Evolutionary conservation across 2,329 filamentous ascomycete genomes (phyloP), one percentile per base, ranked within the genome.

Genomic region (Trichothecium roseum): DNA sequence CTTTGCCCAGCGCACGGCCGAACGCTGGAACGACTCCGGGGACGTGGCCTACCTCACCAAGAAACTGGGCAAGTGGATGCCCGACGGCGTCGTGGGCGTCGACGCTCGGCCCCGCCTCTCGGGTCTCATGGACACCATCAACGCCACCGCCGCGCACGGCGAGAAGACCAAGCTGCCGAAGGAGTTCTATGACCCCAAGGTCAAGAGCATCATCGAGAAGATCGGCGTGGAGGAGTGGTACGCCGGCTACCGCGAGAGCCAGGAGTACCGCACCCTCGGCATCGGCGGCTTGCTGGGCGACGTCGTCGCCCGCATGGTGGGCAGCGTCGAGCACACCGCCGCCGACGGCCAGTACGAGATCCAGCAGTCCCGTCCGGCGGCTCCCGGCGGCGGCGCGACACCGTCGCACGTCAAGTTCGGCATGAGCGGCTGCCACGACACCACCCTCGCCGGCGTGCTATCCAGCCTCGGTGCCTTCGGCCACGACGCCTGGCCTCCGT

Each of bases 201-300:
- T 72, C 4, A 69, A 76, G 34, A 66, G 68, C 4, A 81, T 87
- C 41, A 74, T 91, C 38, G 66, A 79, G 38, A 82, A 77, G 54
- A 80, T 95, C 39, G 77, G 73, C 18, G 78, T 88, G 0, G 88
- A 98, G 49, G 91, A 96, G 60, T 96, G 91, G 91, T 96, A 82
- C 55, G 65, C 74, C 15, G 89, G 91, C 3, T 96, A 93, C 55
- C 70, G 70, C 38, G 88, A 95, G 58, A 87, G 77, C 41, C 62
- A 64, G 29, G 91, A 96, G 57, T 96, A 94, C 60, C 81, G 89
- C n/a, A 75, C 72, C 44, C 68, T 96, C 3, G 91, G 89, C 3
- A 91, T 95, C 42, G 91, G 91, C 18, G 74, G 72, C 9, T 66
- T 96, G 8, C 66, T 94, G 51, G 89, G 87, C 20, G 89, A 96